Percentiles rank a stretch among this genome's conserved stretches.
Conservation (phyloP, 129 eudicot genomes). For the Chrysanthemum makinoi region DNA sequence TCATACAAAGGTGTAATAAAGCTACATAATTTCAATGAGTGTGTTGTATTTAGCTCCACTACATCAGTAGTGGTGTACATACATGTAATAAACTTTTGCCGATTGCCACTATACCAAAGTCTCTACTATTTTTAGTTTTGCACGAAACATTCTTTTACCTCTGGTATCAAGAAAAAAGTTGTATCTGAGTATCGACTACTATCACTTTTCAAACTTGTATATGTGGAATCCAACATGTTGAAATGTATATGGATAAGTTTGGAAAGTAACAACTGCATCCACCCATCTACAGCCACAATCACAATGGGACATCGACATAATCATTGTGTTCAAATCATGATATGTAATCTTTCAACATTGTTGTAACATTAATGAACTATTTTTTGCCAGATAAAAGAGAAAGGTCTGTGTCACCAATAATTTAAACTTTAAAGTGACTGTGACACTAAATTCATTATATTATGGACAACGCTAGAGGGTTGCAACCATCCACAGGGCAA, state of each 20-base stretch:
- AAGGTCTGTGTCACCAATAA: not conserved
- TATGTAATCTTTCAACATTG: not conserved
- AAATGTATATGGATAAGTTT: not conserved
- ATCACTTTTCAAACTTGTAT: not conserved
- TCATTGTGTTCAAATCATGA: not conserved
- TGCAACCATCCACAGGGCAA: not conserved
- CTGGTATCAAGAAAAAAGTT: not conserved
- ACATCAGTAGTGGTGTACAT: not conserved
- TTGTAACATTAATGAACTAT: not conserved
- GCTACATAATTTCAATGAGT: conserved; percentile 9
- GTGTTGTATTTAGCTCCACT: conserved; percentile 3
- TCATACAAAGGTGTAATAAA: conserved; percentile 17
- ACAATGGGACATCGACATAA: not conserved
- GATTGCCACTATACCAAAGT: too few relatives aligned
- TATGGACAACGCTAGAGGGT: not conserved
- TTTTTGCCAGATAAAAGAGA: not conserved
- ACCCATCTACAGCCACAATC: conserved; percentile 5
- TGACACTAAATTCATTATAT: not conserved
- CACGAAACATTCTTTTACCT: too few relatives aligned
- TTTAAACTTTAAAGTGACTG: not conserved
- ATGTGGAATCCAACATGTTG: not conserved
- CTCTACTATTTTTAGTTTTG: too few relatives aligned
- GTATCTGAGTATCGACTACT: not conserved
- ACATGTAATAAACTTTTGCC: not conserved
- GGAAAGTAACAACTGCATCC: not conserved